phyloP scores from a whole-genome alignment of 2,329 filamentous ascomycete genomes.

The Colletotrichum sojae region DNA sequence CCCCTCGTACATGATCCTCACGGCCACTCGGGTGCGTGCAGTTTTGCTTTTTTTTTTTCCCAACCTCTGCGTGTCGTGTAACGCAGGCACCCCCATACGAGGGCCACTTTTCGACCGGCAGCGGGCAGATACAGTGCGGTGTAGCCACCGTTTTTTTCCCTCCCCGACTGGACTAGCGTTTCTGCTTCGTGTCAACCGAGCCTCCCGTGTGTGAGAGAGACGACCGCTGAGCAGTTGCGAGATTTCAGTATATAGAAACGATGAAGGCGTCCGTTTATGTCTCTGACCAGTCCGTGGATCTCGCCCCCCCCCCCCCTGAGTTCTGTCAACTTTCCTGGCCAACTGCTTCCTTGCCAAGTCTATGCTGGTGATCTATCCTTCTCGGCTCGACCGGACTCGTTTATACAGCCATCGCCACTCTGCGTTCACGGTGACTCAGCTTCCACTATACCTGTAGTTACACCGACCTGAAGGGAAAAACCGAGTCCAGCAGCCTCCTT shows the following conservation, averaged over 20 bases:
- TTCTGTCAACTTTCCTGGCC: not conserved
- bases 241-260: conserved; percentile 28
- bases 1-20: not conserved
- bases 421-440: not conserved
- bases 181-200: conserved; percentile 11
- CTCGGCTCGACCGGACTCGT: not conserved
- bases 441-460: not conserved
- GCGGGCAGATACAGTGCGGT: conserved; percentile 47
- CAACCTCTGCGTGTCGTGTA: conserved; percentile 30
- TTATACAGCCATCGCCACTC: not conserved
- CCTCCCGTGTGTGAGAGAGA: not conserved
- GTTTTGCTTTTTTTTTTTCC: conserved; percentile 13
- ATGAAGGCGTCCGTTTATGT: not conserved
- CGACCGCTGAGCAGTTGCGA: not conserved
- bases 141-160: conserved; percentile 37
- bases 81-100: conserved; percentile 49
- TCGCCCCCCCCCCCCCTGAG: not conserved
- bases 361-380: too few species aligned
- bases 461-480: conserved; percentile 8
- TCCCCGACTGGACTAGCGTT: conserved; percentile 12
- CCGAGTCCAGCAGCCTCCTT: not conserved
- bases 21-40: conserved; percentile 37
- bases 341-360: not conserved
- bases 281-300: not conserved
- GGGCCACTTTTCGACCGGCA: conserved; percentile 52